phyloP scores from a whole-genome alignment of 768 basidiomycete species.

The Pleurotus salmoneostramineus region DNA sequence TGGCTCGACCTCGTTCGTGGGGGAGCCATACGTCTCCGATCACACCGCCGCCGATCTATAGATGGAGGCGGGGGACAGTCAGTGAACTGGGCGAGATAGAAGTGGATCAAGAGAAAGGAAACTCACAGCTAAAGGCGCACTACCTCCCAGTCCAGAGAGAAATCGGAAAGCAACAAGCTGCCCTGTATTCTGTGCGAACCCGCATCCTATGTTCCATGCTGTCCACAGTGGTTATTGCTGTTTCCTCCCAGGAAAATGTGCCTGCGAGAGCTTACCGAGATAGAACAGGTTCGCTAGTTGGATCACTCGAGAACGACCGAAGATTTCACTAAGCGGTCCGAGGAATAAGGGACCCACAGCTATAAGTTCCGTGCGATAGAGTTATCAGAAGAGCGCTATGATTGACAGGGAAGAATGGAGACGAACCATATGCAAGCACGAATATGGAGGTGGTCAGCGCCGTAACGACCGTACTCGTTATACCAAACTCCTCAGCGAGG shows the following conservation, averaged over 20 bases:
- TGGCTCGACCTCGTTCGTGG: constrained; percentile 61
- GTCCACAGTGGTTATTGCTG: too few relatives aligned
- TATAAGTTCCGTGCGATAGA: constrained; percentile 15
- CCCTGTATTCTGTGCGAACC: constrained; percentile 53
- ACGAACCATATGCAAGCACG: constrained; percentile 51
- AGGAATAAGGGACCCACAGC: constrained; percentile 48
- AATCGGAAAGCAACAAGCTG: constrained; percentile 68
- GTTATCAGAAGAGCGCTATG: background rate
- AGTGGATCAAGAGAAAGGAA: constrained; percentile 36
- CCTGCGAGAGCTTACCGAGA: constrained; percentile 36
- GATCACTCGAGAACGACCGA: constrained; percentile 57
- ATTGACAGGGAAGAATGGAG: constrained; percentile 21
- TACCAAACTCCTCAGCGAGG: constrained; percentile 48
- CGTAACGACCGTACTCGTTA: constrained; percentile 44
- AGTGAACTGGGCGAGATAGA: constrained; percentile 25
- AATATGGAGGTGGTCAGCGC: constrained; percentile 57
- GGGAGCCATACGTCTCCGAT: constrained; percentile 56
- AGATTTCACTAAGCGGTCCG: constrained; percentile 71
- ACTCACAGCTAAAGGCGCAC: constrained; percentile 61
- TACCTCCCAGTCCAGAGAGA: constrained; percentile 67
- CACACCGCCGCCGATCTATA: constrained; percentile 58
- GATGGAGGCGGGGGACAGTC: background rate
- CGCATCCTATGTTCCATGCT: constrained; percentile 65
- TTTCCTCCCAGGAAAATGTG: too few relatives aligned
- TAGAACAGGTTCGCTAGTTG: constrained; percentile 64